These are phyloP conservation scores for Plasmodium chabaudi DNA, from an alignment of 169 alveolate species.

Conservation along the genomic window DNA sequence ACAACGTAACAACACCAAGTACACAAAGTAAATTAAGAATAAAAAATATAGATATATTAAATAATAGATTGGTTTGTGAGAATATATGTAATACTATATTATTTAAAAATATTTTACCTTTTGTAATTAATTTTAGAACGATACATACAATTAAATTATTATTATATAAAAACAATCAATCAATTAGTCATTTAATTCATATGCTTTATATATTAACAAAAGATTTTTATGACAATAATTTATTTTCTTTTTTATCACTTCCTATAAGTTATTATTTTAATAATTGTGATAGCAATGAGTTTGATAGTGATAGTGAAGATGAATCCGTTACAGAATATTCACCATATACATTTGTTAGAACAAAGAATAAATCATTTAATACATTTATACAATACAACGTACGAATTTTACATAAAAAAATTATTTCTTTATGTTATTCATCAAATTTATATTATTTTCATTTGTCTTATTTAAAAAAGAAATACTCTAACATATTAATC, in stretches of 20 bases:
- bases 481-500: slow-evolving; percentile 20
- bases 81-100: slow-evolving; percentile 24
- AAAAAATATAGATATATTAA: slow-evolving; percentile 42
- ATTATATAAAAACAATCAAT: slow-evolving; percentile 62
- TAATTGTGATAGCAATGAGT: background rate
- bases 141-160: slow-evolving; percentile 51
- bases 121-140: slow-evolving; percentile 30
- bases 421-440: slow-evolving; percentile 48
- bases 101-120: slow-evolving; percentile 35
- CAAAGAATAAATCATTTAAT: slow-evolving; percentile 17
- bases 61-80: slow-evolving; percentile 46
- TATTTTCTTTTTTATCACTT: slow-evolving; percentile 42
- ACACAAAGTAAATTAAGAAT: slow-evolving; percentile 64
- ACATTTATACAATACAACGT: slow-evolving; percentile 24
- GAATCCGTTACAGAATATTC: slow-evolving; percentile 14
- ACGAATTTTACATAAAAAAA: slow-evolving; percentile 40
- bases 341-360: slow-evolving; percentile 48
- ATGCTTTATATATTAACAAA: slow-evolving; percentile 53
- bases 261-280: slow-evolving; percentile 57
- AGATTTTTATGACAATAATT: slow-evolving; percentile 55
- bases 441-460: slow-evolving; percentile 43
- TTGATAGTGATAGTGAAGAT: background rate
- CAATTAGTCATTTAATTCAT: slow-evolving; percentile 55
- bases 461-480: slow-evolving; percentile 18
- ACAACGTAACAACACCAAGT: slow-evolving; percentile 55